These are phyloP conservation scores for Teunomyces kruisii DNA, from an alignment of 805 yeast species.

Conservation along the genomic window DNA sequence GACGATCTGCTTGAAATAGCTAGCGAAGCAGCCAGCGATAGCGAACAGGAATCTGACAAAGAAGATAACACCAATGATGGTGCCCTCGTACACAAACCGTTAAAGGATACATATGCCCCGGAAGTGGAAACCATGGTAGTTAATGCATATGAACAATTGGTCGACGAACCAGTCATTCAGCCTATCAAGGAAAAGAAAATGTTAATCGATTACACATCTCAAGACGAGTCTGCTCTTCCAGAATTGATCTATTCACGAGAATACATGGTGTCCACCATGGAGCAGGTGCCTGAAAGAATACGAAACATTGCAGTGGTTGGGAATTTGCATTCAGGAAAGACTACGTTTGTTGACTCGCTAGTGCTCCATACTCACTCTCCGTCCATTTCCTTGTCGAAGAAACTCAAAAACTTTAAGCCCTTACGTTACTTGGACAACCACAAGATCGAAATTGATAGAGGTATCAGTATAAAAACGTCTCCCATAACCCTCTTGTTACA, in stretches of 20 bases:
- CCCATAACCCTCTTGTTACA: slow-evolving; percentile 62
- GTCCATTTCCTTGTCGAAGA: slow-evolving; percentile 19
- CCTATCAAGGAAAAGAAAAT: slow-evolving; percentile 46
- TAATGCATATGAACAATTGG: slow-evolving; percentile 24
- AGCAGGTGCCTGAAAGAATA: slow-evolving; percentile 56
- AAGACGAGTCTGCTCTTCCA: slow-evolving; percentile 44
- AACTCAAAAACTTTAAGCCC: slow-evolving; percentile 43
- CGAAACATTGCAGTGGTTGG: slow-evolving; percentile 83
- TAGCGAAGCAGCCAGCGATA: slow-evolving; percentile 12
- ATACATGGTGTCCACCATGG: slow-evolving; percentile 52
- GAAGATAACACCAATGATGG: slow-evolving; percentile 14
- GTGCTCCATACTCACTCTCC: slow-evolving; percentile 62
- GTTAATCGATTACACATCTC: slow-evolving; percentile 36
- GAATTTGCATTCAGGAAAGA: slow-evolving; percentile 80
- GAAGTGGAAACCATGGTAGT: slow-evolving; percentile 41
- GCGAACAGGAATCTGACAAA: slow-evolving; percentile 12
- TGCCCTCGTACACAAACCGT: slow-evolving; percentile 2
- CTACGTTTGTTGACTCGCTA: slow-evolving; percentile 69
- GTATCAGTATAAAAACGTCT: slow-evolving; percentile 61
- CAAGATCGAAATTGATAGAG: slow-evolving; percentile 66
- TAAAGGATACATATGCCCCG: slow-evolving; percentile 4
- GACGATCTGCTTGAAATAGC: slow-evolving; percentile 8
- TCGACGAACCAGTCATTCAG: slow-evolving; percentile 61
- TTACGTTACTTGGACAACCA: slow-evolving; percentile 72
- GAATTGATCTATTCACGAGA: slow-evolving; percentile 58